Conservation (phyloP, 1,284 basidiomycete species). For the Ceratobasidium sp. region DNA sequence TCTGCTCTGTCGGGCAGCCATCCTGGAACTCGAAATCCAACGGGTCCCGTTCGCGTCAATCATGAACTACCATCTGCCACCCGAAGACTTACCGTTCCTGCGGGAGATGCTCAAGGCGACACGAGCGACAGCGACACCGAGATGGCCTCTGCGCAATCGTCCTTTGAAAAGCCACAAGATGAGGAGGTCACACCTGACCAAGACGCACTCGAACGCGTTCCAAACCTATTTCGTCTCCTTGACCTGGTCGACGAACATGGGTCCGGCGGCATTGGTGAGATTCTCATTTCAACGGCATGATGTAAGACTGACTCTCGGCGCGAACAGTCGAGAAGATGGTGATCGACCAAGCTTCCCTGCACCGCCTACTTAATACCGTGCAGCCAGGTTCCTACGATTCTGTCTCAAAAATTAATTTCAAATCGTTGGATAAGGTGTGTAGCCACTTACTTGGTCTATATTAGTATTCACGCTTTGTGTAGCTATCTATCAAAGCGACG, state of each 20-base stretch:
- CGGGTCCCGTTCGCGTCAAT: not conserved
- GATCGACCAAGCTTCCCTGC: slow-evolving; percentile 42
- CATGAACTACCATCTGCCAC: not conserved
- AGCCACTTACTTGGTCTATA: slow-evolving; percentile 55
- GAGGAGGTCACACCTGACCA: slow-evolving; percentile 62
- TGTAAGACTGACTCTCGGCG: not conserved
- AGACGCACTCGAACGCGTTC: slow-evolving; percentile 48
- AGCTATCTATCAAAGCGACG: slow-evolving; percentile 59
- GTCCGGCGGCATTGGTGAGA: slow-evolving; percentile 46
- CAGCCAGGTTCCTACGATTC: slow-evolving; percentile 42
- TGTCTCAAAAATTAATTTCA: slow-evolving; percentile 44
- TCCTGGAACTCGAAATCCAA: not conserved
- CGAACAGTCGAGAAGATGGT: slow-evolving; percentile 43
- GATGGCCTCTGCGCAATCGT: slow-evolving; percentile 33
- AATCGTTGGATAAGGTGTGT: slow-evolving; percentile 29
- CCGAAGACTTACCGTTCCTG: no score
- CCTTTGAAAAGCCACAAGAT: slow-evolving; percentile 13
- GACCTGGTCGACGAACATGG: slow-evolving; percentile 48
- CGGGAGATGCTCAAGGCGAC: not conserved
- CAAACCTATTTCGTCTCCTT: slow-evolving; percentile 46
- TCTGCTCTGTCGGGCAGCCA: not conserved
- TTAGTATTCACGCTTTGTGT: slow-evolving; percentile 57
- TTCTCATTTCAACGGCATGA: not conserved
- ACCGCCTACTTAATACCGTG: slow-evolving; percentile 34
- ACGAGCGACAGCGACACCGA: slow-evolving; percentile 36